Evolutionary conservation across 768 basidiomycete species (phyloP).

Genomic region (Coprinellus micaceus): DNA sequence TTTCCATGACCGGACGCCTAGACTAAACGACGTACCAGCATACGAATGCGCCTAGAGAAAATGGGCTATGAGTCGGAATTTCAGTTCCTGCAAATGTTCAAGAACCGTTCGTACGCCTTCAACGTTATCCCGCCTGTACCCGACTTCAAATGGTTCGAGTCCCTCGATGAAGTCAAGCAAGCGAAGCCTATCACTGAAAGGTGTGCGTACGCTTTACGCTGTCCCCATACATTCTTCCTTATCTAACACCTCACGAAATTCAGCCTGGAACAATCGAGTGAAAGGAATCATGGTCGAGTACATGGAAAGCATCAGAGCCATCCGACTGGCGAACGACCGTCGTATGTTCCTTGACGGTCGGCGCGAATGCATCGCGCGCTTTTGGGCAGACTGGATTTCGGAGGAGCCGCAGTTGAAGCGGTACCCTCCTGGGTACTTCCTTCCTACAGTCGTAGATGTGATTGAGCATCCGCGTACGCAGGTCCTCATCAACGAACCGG

Average conservation of each 20-base stretch:
- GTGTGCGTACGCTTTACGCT: background rate
- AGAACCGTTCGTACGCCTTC: background rate
- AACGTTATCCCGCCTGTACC: background rate
- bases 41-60: too few species aligned
- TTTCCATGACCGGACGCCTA: too few species aligned
- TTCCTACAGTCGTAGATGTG: slow-evolving; percentile 27
- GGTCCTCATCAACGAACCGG: slow-evolving; percentile 12
- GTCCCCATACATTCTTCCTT: background rate
- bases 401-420: background rate
- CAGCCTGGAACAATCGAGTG: slow-evolving; percentile 27
- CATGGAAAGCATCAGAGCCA: slow-evolving; percentile 19
- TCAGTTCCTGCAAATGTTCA: background rate
- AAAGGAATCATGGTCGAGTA: slow-evolving; percentile 23
- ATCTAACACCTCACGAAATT: background rate
- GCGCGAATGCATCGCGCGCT: slow-evolving; percentile 13
- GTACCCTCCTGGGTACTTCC: slow-evolving; percentile 14
- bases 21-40: too few species aligned
- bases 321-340: slow-evolving; percentile 19
- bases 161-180: background rate
- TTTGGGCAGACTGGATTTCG: slow-evolving; percentile 22
- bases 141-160: background rate
- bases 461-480: slow-evolving; percentile 13
- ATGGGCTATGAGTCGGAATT: too few species aligned
- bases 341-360: slow-evolving; percentile 17
- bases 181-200: background rate